Evolutionary conservation across 305 asterid species (phyloP), one percentile per base, ranked within the genome.

Genomic region (Monarda citriodora): DNA sequence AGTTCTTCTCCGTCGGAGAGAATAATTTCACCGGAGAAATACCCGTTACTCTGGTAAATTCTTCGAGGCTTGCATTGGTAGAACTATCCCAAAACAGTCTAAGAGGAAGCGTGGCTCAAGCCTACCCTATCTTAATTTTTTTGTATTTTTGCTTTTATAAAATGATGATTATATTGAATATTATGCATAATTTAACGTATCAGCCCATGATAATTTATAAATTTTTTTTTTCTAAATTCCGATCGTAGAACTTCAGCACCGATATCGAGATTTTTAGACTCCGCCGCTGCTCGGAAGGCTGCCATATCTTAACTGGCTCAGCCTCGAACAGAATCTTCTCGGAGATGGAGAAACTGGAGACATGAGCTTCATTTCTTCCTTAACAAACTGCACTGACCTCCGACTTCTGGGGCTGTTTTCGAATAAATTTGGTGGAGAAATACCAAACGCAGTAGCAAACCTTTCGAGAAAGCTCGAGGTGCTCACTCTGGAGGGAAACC

Each of bases 31-130:
- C 20, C 0, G 64, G 64, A 7, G 25, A 9, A 2, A 26, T 59
- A 26, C 64, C 64, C 4, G 31, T 18, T 59, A 44, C 64, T 16
- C 6, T 59, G 12, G 50, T 44, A 3, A 59, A 59, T 59, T 23
- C 53, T 26, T 59, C 64, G 12, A 59, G 31, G 53, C 42, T 58
- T 14, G 12, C 7, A 26, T 1, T 11, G 29, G 1, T 59, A 5
- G 64, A 59, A n/a, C 29, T 59, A 5, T 38, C 53, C 6, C 20
- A 6, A 14, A 59, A 59, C 16, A 25, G 64, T 1, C 25, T 59
- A 0, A 59, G 54, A 25, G 64, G 64, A 2, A 44, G 20, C 0
- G 44, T 44, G 1, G 54, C 64, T n/a, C n/a, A n/a, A n/a, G n/a
- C n/a, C n/a, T n/a, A n/a, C n/a, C n/a, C n/a, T n/a, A n/a, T n/a